Percentiles rank a stretch among this genome's conserved stretches.
Conservation (phyloP, 2,329 filamentous ascomycete genomes). For the Ophidiomyces ophidiicola region DNA sequence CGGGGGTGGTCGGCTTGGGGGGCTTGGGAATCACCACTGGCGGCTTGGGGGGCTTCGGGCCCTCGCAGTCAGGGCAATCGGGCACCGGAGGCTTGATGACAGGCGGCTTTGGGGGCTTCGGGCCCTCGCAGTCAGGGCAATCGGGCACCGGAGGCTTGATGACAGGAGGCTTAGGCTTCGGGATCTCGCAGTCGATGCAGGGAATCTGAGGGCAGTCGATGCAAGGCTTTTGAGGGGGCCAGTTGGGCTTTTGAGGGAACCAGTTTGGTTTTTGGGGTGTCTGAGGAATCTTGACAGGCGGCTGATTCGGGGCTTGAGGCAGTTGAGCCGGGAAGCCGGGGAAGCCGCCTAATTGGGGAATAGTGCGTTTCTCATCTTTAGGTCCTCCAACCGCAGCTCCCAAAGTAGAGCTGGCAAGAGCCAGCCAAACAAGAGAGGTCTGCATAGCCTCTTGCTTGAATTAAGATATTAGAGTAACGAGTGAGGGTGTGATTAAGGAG, state of each 20-base stretch:
- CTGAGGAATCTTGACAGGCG: too few species aligned
- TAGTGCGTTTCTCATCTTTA: too few species aligned
- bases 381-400: constrained; percentile 17
- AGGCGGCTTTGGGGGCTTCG: not conserved
- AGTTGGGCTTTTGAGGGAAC: too few species aligned
- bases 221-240: too few species aligned
- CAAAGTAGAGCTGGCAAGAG: constrained; percentile 18
- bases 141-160: not conserved
- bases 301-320: too few species aligned
- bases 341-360: too few species aligned
- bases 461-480: constrained; percentile 10
- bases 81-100: constrained; percentile 1
- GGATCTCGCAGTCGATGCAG: too few species aligned
- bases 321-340: not conserved
- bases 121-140: not conserved
- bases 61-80: not conserved
- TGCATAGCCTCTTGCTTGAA: constrained; percentile 17
- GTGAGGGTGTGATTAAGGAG: constrained; percentile 3
- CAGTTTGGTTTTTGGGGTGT: too few species aligned
- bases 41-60: not conserved
- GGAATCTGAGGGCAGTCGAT: too few species aligned
- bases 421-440: constrained; percentile 18
- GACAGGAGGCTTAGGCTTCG: not conserved
- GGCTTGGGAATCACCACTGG: not conserved
- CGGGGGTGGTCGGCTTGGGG: not conserved